phyloP scores from a whole-genome alignment of 108 stramenopile genomes.

The Pelagomonas calceolata region DNA sequence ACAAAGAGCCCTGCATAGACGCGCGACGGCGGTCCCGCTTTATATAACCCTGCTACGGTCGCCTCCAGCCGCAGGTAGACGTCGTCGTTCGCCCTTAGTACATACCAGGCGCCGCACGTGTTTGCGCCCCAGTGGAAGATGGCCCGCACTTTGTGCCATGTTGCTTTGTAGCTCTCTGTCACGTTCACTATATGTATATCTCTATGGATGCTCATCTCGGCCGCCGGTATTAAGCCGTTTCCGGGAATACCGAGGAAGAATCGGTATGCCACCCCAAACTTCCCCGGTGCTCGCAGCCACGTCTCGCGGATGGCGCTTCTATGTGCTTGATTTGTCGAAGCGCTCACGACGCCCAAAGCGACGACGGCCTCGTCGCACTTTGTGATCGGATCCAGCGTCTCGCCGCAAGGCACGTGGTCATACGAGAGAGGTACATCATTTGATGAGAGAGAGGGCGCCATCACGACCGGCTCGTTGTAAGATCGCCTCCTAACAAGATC shows the following conservation, averaged over 20 bases:
- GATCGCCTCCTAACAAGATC: neutral
- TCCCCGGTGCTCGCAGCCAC: neutral
- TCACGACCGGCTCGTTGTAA: no score
- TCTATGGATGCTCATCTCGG: neutral
- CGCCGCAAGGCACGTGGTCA: neutral
- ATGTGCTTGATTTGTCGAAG: neutral
- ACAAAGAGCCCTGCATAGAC: neutral
- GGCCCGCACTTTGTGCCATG: neutral
- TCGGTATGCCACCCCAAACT: neutral
- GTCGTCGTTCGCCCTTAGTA: slow-evolving; percentile 2
- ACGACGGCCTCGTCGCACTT: neutral
- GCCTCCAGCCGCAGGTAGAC: slow-evolving; percentile 1
- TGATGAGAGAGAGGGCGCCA: no score
- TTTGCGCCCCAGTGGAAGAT: neutral
- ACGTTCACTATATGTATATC: neutral
- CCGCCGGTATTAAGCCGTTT: neutral
- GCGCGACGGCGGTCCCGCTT: neutral
- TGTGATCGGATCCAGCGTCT: neutral
- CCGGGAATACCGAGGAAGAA: neutral
- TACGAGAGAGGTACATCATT: no score
- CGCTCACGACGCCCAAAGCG: neutral
- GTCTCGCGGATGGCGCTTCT: neutral
- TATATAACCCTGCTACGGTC: neutral
- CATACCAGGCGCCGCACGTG: neutral
- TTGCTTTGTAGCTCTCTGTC: neutral